Base-by-base conservation (phyloP, 2,329 filamentous ascomycete genomes). In the Leptographium radiaticola region DNA sequence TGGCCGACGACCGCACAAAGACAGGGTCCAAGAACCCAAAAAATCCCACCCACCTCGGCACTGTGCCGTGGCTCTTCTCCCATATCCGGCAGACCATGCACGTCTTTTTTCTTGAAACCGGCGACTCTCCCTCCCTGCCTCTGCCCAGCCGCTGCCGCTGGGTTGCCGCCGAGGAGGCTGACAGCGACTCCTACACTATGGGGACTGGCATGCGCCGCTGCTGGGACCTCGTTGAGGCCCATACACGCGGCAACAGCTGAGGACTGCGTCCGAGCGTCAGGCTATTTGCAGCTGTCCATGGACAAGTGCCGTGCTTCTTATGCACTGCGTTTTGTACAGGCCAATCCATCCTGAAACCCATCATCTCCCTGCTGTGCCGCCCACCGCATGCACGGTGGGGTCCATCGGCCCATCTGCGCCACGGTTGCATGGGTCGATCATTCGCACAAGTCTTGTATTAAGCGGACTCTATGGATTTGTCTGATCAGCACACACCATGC, bases 1-100 rank as follows among this genome's bases (percentile, higher is more conserved):
- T 30, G 16, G 34, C 11, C 38, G 34, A 15, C 18, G 20, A 20
- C 20, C 12, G 9, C 4, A 49, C 15, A 16, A 5, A 25, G 25
- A 25, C 25, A 5, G 25, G 25, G 25, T 25, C 25, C 25, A 5
- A 25, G 5, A 43, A n/a, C 15, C 8, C 13, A 12, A 44, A 16
- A 43, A 39, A 16, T 6, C 13, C 66, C 0, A 64, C 63, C 0
- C 73, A 76, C 36, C 57, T 80, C n/a, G 77, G 73, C 0, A 74
- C 66, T 45, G 71, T 80, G 13, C 76, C 76, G 0, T 81, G 77
- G 77, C 62, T 75, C 8, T 80, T 80, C 57, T 80, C 77, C 1
- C 77, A 81, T 53, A 62, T 81, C 1, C 75, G 72, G 63, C 62
- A 80, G 58, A 75, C 71, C 1, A 80, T 80, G 77, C 75, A 80